Conservation (phyloP, 73 alveolate species). For the Tetrahymena elliotti region DNA sequence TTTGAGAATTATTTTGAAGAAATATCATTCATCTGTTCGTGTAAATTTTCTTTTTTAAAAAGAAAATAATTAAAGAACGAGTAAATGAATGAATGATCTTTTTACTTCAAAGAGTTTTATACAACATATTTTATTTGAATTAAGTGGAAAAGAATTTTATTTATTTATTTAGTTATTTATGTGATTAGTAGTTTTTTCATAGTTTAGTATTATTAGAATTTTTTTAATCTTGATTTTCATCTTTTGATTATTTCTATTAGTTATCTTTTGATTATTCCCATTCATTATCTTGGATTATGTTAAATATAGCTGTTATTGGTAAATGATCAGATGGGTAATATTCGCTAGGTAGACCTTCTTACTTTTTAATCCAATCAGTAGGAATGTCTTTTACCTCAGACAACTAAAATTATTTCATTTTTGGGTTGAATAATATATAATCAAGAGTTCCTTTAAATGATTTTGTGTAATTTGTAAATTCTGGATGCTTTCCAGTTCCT, state of each 20-base stretch:
- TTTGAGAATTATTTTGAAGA: too few species aligned
- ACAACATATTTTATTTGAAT: too few species aligned
- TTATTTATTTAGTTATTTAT: too few species aligned
- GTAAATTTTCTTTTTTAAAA: too few species aligned
- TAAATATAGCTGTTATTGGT: constrained; percentile 19
- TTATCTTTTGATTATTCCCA: not conserved
- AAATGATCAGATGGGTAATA: constrained; percentile 28
- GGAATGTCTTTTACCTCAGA: not conserved
- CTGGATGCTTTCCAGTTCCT: constrained; percentile 5
- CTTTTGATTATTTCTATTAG: not conserved
- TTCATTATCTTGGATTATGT: not conserved
- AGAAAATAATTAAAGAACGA: too few species aligned
- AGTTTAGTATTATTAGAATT: not conserved
- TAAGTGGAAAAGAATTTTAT: too few species aligned
- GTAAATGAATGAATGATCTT: too few species aligned
- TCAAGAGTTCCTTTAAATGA: constrained; percentile 27
- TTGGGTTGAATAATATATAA: constrained; percentile 21
- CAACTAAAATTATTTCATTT: not conserved
- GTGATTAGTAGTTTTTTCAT: too few species aligned
- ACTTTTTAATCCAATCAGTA: not conserved
- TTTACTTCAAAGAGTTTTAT: not conserved
- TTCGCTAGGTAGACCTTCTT: constrained; percentile 22
- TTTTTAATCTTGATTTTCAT: not conserved
- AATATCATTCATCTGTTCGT: too few species aligned
- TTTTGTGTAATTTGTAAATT: constrained; percentile 29